These are phyloP conservation scores for Colletotrichum tanaceti DNA, from an alignment of 2,329 filamentous ascomycete species.

Conservation along the genomic window DNA sequence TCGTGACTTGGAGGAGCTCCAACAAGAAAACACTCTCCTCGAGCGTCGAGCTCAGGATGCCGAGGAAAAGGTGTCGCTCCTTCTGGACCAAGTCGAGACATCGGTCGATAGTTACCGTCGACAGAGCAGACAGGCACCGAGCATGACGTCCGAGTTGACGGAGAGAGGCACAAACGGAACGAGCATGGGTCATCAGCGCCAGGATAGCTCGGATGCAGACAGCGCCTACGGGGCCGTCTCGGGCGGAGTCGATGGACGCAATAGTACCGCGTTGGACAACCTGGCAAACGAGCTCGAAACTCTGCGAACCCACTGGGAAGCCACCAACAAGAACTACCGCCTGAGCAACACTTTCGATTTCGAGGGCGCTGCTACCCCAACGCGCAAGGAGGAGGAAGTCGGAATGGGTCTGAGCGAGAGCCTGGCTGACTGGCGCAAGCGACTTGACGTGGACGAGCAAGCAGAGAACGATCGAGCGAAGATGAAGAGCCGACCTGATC, in stretches of 20 bases:
- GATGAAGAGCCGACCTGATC: slow-evolving; percentile 41
- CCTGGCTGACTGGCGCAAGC: slow-evolving; percentile 82
- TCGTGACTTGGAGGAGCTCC: slow-evolving; percentile 81
- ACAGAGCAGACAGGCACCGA: slow-evolving; percentile 70
- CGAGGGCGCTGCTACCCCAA: slow-evolving; percentile 57
- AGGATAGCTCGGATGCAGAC: slow-evolving; percentile 69
- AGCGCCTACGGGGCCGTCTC: slow-evolving; percentile 71
- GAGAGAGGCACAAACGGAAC: slow-evolving; percentile 51
- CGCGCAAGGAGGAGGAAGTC: slow-evolving; percentile 59
- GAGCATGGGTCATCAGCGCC: slow-evolving; percentile 57
- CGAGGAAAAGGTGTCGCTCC: slow-evolving; percentile 90
- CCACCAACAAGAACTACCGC: slow-evolving; percentile 93
- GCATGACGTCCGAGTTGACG: slow-evolving; percentile 61
- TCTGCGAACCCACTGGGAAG: slow-evolving; percentile 92
- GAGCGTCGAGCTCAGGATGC: slow-evolving; percentile 89
- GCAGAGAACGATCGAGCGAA: slow-evolving; percentile 39
- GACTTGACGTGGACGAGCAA: slow-evolving; percentile 69
- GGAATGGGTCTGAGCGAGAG: slow-evolving; percentile 73
- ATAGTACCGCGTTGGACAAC: slow-evolving; percentile 82
- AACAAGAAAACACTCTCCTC: slow-evolving; percentile 82
- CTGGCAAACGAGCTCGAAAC: slow-evolving; percentile 93
- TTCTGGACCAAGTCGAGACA: slow-evolving; percentile 93
- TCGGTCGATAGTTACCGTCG: slow-evolving; percentile 96
- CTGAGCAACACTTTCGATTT: slow-evolving; percentile 92
- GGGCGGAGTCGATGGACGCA: slow-evolving; percentile 59